These are phyloP conservation scores for Viridothelium virens DNA, from an alignment of 495 filamentous ascomycete genomes.

Conservation along the genomic window DNA sequence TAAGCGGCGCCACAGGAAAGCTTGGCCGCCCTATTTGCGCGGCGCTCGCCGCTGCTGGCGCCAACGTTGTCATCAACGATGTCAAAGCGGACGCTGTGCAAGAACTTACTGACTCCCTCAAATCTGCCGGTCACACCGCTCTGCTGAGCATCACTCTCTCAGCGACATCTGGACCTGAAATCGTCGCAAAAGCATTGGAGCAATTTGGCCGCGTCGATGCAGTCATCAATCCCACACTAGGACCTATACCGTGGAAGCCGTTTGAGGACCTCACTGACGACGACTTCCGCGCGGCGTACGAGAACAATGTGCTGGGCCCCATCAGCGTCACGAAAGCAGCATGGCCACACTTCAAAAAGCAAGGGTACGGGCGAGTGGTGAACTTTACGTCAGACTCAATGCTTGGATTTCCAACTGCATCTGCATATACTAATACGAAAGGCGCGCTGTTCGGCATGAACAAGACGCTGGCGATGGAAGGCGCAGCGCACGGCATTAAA, in stretches of 20 bases:
- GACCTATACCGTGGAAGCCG: conserved; percentile 1
- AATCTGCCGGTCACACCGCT: neutral
- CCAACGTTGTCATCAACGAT: conserved; percentile 42
- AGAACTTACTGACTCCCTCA: neutral
- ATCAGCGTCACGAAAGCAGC: conserved; percentile 11
- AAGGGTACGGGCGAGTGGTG: conserved; percentile 12
- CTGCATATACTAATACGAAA: neutral
- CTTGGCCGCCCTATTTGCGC: conserved; percentile 39
- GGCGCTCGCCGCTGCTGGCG: conserved; percentile 37
- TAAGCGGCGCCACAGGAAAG: conserved; percentile 41
- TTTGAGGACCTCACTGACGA: neutral
- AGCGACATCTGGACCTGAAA: neutral
- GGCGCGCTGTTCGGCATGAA: conserved; percentile 14
- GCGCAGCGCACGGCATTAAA: conserved; percentile 9
- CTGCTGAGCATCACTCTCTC: neutral
- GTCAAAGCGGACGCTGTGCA: conserved; percentile 27
- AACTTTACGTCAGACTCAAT: conserved; percentile 16
- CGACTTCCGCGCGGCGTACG: neutral
- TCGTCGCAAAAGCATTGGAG: neutral
- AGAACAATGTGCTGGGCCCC: conserved; percentile 5
- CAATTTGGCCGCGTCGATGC: conserved; percentile 5
- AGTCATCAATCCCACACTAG: conserved; percentile 1
- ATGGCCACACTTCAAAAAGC: conserved; percentile 14
- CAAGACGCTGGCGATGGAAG: conserved; percentile 13
- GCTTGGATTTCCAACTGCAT: conserved; percentile 5